These are phyloP conservation scores for Trichoderma cornu-damae DNA, from an alignment of 2,329 filamentous ascomycete species.

Conservation along the genomic window DNA sequence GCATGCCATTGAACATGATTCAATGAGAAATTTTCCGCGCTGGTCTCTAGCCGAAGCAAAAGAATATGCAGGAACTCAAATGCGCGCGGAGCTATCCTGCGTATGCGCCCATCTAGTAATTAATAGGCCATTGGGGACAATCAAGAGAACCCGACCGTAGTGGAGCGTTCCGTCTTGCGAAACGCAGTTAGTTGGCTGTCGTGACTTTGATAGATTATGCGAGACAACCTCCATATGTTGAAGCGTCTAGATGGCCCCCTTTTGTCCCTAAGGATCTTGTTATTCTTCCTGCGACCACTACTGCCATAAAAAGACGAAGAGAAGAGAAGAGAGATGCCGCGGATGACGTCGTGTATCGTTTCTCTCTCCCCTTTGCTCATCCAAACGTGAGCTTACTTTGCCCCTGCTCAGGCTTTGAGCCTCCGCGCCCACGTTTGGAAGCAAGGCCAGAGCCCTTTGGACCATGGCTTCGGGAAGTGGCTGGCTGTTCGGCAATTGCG, in stretches of 20 bases:
- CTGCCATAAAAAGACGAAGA: too few species aligned
- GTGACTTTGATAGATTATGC: slow-evolving; percentile 8
- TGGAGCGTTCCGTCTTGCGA: not conserved
- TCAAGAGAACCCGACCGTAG: not conserved
- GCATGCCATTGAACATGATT: not conserved
- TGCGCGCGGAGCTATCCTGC: not conserved
- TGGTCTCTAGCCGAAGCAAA: not conserved
- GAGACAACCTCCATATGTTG: not conserved
- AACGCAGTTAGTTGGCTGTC: not conserved
- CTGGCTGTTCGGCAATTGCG: slow-evolving; percentile 39
- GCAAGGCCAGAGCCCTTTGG: slow-evolving; percentile 34
- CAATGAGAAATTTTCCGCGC: not conserved
- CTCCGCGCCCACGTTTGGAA: slow-evolving; percentile 38
- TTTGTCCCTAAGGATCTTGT: not conserved
- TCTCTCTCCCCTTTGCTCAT: slow-evolving; percentile 31
- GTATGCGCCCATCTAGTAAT: not conserved
- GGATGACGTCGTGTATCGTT: not conserved
- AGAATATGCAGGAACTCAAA: not conserved
- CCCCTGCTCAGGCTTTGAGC: slow-evolving; percentile 46
- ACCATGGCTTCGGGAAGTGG: slow-evolving; percentile 29
- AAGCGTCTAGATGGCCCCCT: not conserved
- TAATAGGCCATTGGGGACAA: not conserved
- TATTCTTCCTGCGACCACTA: too few species aligned
- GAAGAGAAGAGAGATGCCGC: not conserved
- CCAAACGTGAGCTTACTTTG: slow-evolving; percentile 59